phyloP scores from a whole-genome alignment of 1,139 yeast species.

The Yamadazyma friedrichii region DNA sequence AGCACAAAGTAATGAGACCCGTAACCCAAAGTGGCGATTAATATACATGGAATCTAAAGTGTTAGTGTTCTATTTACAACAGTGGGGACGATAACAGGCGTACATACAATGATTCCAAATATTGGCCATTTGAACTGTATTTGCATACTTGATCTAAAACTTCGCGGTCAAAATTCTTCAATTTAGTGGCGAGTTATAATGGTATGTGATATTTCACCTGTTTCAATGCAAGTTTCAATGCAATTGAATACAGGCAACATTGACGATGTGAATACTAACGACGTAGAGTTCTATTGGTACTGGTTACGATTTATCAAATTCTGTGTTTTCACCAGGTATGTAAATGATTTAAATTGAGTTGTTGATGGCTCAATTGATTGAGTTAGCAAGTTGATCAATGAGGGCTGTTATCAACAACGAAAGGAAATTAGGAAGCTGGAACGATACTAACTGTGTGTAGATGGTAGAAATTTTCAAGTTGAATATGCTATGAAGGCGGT shows the following conservation, averaged over 20 bases:
- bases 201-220: neutral
- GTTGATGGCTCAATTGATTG: no score
- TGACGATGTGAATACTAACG: constrained; percentile 4
- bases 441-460: constrained; percentile 28
- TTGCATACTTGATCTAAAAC: neutral
- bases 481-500: constrained; percentile 98
- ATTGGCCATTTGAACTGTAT: constrained; percentile 41
- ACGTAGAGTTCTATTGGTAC: constrained; percentile 83
- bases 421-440: neutral
- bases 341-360: constrained; percentile 20
- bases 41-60: constrained; percentile 56
- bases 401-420: neutral
- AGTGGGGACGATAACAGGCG: neutral
- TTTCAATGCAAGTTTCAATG: no score
- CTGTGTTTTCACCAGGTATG: constrained; percentile 62
- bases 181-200: constrained; percentile 2
- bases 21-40: constrained; percentile 64
- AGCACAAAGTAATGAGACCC: constrained; percentile 63
- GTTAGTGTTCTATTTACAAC: constrained; percentile 16
- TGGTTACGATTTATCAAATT: constrained; percentile 93
- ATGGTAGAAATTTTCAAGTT: constrained; percentile 97
- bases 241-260: neutral
- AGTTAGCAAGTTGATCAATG: neutral
- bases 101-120: constrained; percentile 49
- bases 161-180: neutral